Conservation (phyloP, 352 stramenopile species). For the Pythium diclinum region DNA sequence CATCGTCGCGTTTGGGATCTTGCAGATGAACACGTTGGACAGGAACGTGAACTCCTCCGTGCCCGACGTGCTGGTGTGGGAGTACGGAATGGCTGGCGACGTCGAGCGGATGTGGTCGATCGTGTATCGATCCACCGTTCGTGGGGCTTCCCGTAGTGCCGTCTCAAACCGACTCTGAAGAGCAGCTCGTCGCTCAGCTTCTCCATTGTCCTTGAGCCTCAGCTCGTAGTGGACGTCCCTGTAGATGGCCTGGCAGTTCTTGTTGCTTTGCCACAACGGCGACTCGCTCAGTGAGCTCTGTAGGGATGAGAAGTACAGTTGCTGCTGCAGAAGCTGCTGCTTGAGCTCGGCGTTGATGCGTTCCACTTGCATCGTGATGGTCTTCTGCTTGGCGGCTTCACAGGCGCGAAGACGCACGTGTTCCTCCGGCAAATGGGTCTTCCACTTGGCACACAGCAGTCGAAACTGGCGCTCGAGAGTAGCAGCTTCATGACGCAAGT, state of each 20-base stretch:
- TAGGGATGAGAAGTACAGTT: constrained; percentile 53
- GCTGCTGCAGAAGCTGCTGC: constrained; percentile 47
- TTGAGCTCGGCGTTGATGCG: constrained; percentile 46
- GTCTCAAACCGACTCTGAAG: constrained; percentile 37
- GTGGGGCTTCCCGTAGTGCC: constrained; percentile 25
- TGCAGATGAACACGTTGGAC: constrained; percentile 57
- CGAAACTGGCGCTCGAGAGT: constrained; percentile 35
- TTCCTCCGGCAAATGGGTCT: constrained; percentile 31
- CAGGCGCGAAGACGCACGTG: constrained; percentile 42
- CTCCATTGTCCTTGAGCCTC: constrained; percentile 21
- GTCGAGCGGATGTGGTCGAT: constrained; percentile 30
- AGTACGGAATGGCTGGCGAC: constrained; percentile 38
- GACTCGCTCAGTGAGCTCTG: constrained; percentile 46
- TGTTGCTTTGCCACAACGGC: constrained; percentile 35
- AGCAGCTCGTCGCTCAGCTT: constrained; percentile 21
- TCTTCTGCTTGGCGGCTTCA: constrained; percentile 48
- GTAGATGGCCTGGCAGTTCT: constrained; percentile 37
- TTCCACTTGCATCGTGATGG: constrained; percentile 43
- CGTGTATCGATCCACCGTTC: constrained; percentile 42
- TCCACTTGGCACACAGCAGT: constrained; percentile 43
- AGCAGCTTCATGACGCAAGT: constrained; percentile 39
- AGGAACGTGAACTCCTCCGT: constrained; percentile 36
- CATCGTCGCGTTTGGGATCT: constrained; percentile 37
- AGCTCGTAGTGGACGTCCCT: constrained; percentile 40
- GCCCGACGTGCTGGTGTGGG: constrained; percentile 32